Percentiles rank a stretch among this genome's conserved stretches.
phyloP scores from a whole-genome alignment of 108 stramenopile genomes.

The Pseudonitzschia pungens region DNA sequence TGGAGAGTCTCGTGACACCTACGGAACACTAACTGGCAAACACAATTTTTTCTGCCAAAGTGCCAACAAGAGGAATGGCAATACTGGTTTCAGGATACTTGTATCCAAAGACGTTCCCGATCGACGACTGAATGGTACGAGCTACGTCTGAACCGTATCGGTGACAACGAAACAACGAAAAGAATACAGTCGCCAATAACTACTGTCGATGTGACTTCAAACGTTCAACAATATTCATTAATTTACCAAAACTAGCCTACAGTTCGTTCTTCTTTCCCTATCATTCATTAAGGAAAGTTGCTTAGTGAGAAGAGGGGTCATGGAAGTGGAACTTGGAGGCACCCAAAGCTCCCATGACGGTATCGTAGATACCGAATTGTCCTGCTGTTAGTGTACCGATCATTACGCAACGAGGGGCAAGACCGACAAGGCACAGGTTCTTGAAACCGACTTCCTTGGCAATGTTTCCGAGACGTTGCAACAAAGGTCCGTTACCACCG shows the following conservation, averaged over 20 bases:
- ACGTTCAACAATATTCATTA: slow-evolving; percentile 11
- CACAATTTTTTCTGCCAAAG: too few relatives aligned
- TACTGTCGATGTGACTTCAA: neutral
- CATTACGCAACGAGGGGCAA: slow-evolving; percentile 97
- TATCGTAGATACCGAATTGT: slow-evolving; percentile 99
- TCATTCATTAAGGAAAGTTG: neutral
- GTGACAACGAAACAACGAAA: too few relatives aligned
- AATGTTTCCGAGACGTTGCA: slow-evolving; percentile 88
- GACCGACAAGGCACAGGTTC: slow-evolving; percentile 96
- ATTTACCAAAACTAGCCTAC: slow-evolving; percentile 14
- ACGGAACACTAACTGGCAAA: too few relatives aligned
- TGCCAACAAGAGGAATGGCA: too few relatives aligned
- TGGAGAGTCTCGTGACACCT: too few relatives aligned
- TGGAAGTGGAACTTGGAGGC: slow-evolving; percentile 98
- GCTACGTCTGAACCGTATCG: too few relatives aligned
- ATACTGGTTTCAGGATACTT: too few relatives aligned
- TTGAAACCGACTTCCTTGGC: slow-evolving; percentile 93
- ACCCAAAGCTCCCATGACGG: slow-evolving; percentile 93
- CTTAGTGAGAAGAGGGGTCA: slow-evolving; percentile 48
- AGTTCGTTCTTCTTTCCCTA: slow-evolving; percentile 1
- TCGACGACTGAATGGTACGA: too few relatives aligned
- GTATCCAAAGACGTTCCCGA: too few relatives aligned
- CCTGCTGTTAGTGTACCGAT: slow-evolving; percentile 98
- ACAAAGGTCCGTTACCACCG: slow-evolving; percentile 92
- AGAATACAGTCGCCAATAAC: too few relatives aligned